Percentiles rank a stretch among this genome's conserved stretches.
Conservation (phyloP, 2,329 filamentous ascomycete species). For the Stagonosporopsis chrysanthemi region DNA sequence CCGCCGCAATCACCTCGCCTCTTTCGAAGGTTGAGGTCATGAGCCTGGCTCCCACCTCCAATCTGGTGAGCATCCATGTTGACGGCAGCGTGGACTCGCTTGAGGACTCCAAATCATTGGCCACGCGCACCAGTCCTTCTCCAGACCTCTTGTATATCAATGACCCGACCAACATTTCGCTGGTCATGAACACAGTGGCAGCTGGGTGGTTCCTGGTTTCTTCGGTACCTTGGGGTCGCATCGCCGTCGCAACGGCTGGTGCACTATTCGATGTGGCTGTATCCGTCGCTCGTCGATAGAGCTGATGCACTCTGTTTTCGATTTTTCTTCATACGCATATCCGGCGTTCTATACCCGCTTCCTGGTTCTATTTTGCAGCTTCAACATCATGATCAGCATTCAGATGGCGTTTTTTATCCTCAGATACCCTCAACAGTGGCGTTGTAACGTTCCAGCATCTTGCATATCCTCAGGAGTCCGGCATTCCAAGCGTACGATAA, state of each 20-base stretch:
- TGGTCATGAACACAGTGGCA: background rate
- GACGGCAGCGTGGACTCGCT: no score
- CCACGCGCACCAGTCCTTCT: background rate
- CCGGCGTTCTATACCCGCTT: background rate
- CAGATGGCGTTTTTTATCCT: background rate
- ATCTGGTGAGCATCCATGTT: no score
- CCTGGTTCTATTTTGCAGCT: background rate
- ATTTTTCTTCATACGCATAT: background rate
- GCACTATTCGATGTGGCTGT: background rate
- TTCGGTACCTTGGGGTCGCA: constrained; percentile 1
- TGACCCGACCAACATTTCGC: background rate
- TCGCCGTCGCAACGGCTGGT: background rate
- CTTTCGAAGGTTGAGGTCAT: no score
- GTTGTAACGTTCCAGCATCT: no score
- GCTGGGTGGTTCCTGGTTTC: background rate
- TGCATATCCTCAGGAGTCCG: no score
- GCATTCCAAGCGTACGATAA: no score
- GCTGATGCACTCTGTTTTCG: no score
- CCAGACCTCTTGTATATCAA: background rate
- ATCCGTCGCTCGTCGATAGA: background rate
- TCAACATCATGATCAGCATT: background rate
- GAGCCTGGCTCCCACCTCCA: background rate
- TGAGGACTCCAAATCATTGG: no score
- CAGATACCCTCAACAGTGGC: no score
- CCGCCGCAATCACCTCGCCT: background rate